Evolutionary conservation across 1,139 yeast genomes (phyloP), one percentile per base, ranked within the genome.

Genomic region (Nakaseomyces uthaithaninus): DNA sequence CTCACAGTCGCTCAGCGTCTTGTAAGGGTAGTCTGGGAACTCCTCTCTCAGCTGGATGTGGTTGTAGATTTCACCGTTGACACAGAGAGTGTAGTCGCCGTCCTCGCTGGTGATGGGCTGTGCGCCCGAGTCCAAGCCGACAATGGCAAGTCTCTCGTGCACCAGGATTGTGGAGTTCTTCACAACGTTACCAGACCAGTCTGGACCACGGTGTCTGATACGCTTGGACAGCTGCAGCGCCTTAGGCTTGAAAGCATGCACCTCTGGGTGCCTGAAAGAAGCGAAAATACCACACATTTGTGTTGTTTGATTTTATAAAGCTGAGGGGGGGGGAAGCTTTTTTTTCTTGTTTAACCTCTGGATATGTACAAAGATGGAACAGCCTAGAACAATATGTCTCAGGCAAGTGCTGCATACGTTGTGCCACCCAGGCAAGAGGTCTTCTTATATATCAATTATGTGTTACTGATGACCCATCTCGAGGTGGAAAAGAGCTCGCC

Each of bases 121-220:
- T 49, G 98, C 96, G 61, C 98, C 98, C 35, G 95, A 72, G 63
- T 86, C 95, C 57, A 89, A 72, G 53, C 96, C 96, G 48, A 85
- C 94, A 60, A 91, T 89, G 53, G 97, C 94, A 61, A 91, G 74
- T 70, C 98, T 83, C 69, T 91, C 97, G 63, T 91, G 98, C 54
- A 84, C 79, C 55, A 91, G 68, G 49, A 82, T 80, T 41, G 96
- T 85, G 51, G 71, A 65, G 76, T 86, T 85, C 59, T 79, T 77
- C 51, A 75, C 69, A 50, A 75, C 64, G 77, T 86, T 87, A 59
- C 98, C 98, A 36, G 89, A 77, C 98, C 98, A 91, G 68, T 91
- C 98, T 52, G 98, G 98, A 55, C 98, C 98, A 68, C 98, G 82
- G 67, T 91, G 98, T 69, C 98, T 82, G 63, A 89, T 81, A 66